These are phyloP conservation scores for Ganoderma boninense DNA, from an alignment of 1,284 basidiomycete genomes.

Conservation along the genomic window DNA sequence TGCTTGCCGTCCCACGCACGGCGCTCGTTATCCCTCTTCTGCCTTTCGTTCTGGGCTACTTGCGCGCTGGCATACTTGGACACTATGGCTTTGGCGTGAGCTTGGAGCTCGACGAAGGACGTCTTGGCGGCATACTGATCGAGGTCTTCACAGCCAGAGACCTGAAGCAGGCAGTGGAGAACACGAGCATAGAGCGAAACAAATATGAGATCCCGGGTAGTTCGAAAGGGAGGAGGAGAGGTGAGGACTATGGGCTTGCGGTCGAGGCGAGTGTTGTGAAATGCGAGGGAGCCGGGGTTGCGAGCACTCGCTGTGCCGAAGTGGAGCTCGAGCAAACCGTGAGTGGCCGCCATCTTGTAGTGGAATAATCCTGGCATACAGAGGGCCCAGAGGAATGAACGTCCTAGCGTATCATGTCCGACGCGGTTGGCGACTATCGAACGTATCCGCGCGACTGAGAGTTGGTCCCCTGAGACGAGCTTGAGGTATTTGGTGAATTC, in stretches of 20 bases:
- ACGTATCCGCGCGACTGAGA: constrained; percentile 12
- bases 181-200: constrained; percentile 47
- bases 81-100: neutral
- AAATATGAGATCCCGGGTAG: constrained; percentile 47
- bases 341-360: constrained; percentile 11
- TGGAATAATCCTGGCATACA: constrained; percentile 17
- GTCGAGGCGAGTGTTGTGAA: constrained; percentile 43
- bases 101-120: neutral
- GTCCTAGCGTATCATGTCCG: neutral
- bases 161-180: constrained; percentile 45
- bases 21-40: too few species aligned
- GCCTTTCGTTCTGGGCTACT: neutral
- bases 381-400: constrained; percentile 5
- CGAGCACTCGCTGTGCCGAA: constrained; percentile 29
- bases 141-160: constrained; percentile 29
- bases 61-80: neutral
- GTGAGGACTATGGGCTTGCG: constrained; percentile 44
- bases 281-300: constrained; percentile 45
- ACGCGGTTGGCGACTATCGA: neutral
- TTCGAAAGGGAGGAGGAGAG: constrained; percentile 45
- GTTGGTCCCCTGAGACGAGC: constrained; percentile 13
- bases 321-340: constrained; percentile 20
- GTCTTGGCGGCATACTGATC: neutral
- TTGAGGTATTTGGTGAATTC: neutral
- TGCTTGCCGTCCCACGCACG: too few species aligned